Conservation (phyloP, 2,329 filamentous ascomycete genomes). For the Periconia digitata region DNA sequence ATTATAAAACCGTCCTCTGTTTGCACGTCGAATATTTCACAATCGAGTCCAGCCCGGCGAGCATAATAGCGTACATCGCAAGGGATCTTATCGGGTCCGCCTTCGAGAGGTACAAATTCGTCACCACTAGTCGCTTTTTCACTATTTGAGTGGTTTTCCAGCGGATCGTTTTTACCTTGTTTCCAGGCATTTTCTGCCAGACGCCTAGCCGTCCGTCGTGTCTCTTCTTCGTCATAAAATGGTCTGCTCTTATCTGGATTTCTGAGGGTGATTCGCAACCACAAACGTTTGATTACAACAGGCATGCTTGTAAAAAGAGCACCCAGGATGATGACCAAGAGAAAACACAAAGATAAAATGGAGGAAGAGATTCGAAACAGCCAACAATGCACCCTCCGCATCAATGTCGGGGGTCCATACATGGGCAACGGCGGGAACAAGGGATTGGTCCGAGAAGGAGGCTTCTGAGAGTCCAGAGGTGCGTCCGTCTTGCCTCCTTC, state of each 20-base stretch:
- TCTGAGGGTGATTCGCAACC: conserved; percentile 58
- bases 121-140: conserved; percentile 48
- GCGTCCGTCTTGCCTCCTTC: conserved; percentile 50
- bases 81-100: conserved; percentile 74
- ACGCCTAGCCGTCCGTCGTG: conserved; percentile 58
- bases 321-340: conserved; percentile 74
- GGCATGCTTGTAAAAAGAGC: conserved; percentile 70
- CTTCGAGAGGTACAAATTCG: conserved; percentile 74
- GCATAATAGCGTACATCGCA: conserved; percentile 87
- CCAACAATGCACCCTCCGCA: conserved; percentile 67
- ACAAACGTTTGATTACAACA: conserved; percentile 50
- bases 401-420: conserved; percentile 71
- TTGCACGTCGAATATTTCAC: conserved; percentile 80
- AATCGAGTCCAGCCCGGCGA: conserved; percentile 79
- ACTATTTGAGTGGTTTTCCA: conserved; percentile 38
- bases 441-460: conserved; percentile 72
- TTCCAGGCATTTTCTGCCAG: conserved; percentile 66
- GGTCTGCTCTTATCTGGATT: conserved; percentile 64
- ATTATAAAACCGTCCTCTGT: conserved; percentile 95
- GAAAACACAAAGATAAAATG: conserved; percentile 75
- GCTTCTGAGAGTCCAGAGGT: conserved; percentile 49
- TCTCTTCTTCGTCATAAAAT: conserved; percentile 73
- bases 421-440: conserved; percentile 82
- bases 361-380: conserved; percentile 69
- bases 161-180: conserved; percentile 38